Evolutionary conservation across 164 flowering plant species (phyloP).

Genomic region (Warburgia ugandensis): DNA sequence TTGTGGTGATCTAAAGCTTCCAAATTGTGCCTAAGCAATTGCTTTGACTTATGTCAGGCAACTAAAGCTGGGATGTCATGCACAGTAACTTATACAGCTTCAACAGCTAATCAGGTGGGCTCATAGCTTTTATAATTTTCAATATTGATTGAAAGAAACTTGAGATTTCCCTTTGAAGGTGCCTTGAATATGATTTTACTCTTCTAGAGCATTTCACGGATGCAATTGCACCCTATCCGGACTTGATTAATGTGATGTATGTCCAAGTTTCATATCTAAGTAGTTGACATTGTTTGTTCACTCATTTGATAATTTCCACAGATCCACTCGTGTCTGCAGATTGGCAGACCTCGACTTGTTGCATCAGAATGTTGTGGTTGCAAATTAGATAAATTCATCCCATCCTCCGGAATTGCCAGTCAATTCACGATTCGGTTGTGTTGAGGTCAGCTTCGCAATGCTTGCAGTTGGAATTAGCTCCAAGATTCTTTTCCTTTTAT

Average conservation of each 20-base stretch:
- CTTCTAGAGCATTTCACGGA: slow-evolving; percentile 66
- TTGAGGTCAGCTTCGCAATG: too few relatives aligned
- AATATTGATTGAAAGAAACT: background rate
- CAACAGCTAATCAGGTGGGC: slow-evolving; percentile 85
- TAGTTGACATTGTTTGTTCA: background rate
- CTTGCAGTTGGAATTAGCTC: too few relatives aligned
- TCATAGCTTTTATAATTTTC: background rate
- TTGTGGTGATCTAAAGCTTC: too few relatives aligned
- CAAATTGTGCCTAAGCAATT: too few relatives aligned
- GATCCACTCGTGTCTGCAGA: too few relatives aligned
- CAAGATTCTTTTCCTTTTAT: too few relatives aligned
- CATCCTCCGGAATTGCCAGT: too few relatives aligned
- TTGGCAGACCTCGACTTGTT: slow-evolving; percentile 55
- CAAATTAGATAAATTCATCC: slow-evolving; percentile 19
- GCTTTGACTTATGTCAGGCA: slow-evolving; percentile 81
- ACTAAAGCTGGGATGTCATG: slow-evolving; percentile 87
- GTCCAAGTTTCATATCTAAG: background rate
- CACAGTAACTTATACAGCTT: slow-evolving; percentile 74
- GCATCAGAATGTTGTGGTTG: slow-evolving; percentile 43
- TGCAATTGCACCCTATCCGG: slow-evolving; percentile 77
- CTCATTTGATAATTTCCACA: background rate
- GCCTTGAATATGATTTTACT: background rate
- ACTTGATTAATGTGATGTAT: slow-evolving; percentile 71
- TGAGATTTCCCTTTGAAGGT: background rate
- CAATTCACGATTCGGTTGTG: too few relatives aligned